Evolutionary conservation across 2,329 filamentous ascomycete species (phyloP).

Genomic region (Fusarium cicatricum): DNA sequence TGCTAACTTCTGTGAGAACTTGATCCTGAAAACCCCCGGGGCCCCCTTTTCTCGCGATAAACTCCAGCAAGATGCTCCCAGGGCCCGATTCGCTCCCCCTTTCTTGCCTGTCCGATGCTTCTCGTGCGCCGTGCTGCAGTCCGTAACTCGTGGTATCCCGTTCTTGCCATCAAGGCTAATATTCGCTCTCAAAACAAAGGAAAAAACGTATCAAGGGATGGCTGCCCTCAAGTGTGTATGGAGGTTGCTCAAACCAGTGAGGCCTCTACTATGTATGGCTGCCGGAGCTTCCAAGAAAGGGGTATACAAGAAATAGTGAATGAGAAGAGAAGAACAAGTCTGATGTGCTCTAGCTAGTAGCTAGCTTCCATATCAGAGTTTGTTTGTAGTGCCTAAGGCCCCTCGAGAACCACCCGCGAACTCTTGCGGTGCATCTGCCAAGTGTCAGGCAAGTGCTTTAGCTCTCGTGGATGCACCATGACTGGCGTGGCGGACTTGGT

Average conservation of each 20-base stretch:
- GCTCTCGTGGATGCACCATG: slow-evolving; percentile 50
- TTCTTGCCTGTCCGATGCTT: slow-evolving; percentile 26
- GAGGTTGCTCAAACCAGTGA: slow-evolving; percentile 29
- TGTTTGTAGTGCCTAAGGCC: slow-evolving; percentile 17
- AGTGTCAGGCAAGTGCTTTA: slow-evolving; percentile 42
- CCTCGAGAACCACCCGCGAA: slow-evolving; percentile 58
- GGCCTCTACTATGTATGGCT: slow-evolving; percentile 15
- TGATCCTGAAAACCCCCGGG: slow-evolving; percentile 6
- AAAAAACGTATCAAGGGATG: slow-evolving; percentile 14
- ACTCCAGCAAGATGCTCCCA: slow-evolving; percentile 31
- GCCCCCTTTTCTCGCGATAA: slow-evolving; percentile 20
- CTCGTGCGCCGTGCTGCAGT: slow-evolving; percentile 36
- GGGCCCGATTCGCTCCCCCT: slow-evolving; percentile 11
- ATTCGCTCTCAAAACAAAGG: slow-evolving; percentile 29
- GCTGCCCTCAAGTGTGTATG: slow-evolving; percentile 18
- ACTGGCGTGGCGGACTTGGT: slow-evolving; percentile 56
- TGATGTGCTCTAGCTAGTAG: background rate
- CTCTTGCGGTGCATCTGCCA: slow-evolving; percentile 62
- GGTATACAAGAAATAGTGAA: slow-evolving; percentile 7
- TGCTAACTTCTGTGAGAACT: slow-evolving; percentile 8
- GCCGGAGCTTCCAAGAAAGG: slow-evolving; percentile 23
- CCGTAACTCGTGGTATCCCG: slow-evolving; percentile 32
- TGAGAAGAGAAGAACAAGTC: slow-evolving; percentile 4
- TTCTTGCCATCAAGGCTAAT: slow-evolving; percentile 29
- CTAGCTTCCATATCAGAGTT: too few species aligned